These are phyloP conservation scores for Candida patagonica DNA, from an alignment of 805 yeast genomes.

Conservation along the genomic window DNA sequence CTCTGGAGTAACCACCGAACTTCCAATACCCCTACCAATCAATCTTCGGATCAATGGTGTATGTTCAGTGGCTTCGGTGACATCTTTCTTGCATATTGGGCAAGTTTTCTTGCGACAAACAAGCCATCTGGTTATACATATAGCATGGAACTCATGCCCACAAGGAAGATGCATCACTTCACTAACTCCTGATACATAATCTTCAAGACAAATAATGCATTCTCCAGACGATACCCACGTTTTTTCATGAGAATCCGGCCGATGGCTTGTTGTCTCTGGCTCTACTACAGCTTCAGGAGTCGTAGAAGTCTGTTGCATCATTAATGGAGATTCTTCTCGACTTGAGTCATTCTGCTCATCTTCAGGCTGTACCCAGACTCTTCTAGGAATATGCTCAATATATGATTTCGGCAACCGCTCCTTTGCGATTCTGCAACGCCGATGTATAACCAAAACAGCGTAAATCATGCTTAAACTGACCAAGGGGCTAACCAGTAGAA, in stretches of 20 bases:
- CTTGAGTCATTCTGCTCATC: not conserved
- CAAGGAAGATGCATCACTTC: conserved; percentile 47
- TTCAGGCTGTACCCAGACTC: conserved; percentile 23
- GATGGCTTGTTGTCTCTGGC: not conserved
- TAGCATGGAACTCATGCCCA: conserved; percentile 51
- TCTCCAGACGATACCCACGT: conserved; percentile 38
- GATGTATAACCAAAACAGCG: conserved; percentile 27
- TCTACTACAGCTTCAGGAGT: not conserved
- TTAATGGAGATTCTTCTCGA: not conserved
- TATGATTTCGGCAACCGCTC: conserved; percentile 30
- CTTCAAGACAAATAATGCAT: conserved; percentile 54
- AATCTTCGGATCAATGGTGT: conserved; percentile 2
- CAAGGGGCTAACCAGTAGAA: conserved; percentile 33
- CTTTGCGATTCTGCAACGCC: conserved; percentile 26
- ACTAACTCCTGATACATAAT: conserved; percentile 38
- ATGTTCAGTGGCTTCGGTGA: conserved; percentile 16
- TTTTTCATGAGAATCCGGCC: conserved; percentile 21
- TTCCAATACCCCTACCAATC: conserved; percentile 1
- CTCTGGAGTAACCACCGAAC: not conserved
- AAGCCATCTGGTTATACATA: conserved; percentile 53
- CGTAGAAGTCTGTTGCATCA: not conserved
- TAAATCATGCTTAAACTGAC: conserved; percentile 31
- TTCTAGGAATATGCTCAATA: conserved; percentile 30
- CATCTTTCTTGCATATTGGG: conserved; percentile 48
- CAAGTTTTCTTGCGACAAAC: conserved; percentile 44